Conservation (phyloP, 768 basidiomycete species). For the Pholiota microspora region DNA sequence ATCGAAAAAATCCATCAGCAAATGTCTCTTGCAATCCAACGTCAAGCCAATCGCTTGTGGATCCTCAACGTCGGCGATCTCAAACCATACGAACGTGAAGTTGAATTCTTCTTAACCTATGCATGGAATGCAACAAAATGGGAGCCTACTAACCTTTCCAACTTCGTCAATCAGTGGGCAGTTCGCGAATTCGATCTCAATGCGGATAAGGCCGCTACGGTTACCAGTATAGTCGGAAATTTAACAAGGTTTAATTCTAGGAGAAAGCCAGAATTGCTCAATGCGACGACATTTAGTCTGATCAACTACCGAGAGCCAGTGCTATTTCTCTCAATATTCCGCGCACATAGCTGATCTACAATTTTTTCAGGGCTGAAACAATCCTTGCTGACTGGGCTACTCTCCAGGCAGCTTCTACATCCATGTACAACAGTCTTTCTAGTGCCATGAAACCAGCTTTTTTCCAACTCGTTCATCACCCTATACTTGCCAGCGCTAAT, state of each 20-base stretch:
- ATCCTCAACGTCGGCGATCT: constrained; percentile 76
- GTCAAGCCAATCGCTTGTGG: constrained; percentile 60
- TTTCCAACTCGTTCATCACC: constrained; percentile 72
- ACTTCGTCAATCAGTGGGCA: constrained; percentile 58
- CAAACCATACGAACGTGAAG: constrained; percentile 71
- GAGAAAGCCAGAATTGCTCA: constrained; percentile 66
- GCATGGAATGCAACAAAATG: constrained; percentile 61
- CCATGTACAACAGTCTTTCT: constrained; percentile 53
- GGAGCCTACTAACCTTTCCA: constrained; percentile 49
- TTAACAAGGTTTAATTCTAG: constrained; percentile 55
- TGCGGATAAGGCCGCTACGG: constrained; percentile 33
- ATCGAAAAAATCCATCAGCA: constrained; percentile 65
- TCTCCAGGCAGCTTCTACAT: constrained; percentile 46
- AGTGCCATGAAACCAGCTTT: constrained; percentile 51
- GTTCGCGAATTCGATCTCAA: constrained; percentile 60
- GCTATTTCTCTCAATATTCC: not conserved
- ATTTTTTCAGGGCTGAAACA: constrained; percentile 49
- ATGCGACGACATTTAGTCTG: constrained; percentile 59
- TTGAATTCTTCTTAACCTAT: constrained; percentile 64
- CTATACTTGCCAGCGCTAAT: constrained; percentile 57
- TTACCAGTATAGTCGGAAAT: constrained; percentile 54
- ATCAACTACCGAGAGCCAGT: constrained; percentile 69
- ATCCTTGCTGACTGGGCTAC: constrained; percentile 50
- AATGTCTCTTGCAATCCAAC: constrained; percentile 62
- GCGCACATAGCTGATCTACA: not conserved